phyloP scores from a whole-genome alignment of 306 rosid genomes.

The Sophora flavescens region DNA sequence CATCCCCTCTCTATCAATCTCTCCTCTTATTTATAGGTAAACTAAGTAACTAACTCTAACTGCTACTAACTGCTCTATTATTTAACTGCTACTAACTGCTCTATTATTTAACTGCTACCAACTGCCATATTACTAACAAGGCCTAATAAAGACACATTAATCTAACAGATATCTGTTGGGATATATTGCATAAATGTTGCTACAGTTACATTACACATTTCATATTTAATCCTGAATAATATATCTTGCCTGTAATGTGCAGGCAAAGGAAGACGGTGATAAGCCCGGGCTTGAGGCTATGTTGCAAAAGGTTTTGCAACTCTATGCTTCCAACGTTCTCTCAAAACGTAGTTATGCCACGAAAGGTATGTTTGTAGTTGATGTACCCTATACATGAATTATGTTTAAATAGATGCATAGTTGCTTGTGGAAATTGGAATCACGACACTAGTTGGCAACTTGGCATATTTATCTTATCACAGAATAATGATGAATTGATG shows the following conservation, averaged over 20 bases:
- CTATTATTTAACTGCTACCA: too few relatives aligned
- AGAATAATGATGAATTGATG: background rate
- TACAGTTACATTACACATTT: background rate
- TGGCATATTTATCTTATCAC: background rate
- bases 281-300: constrained; percentile 98
- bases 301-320: constrained; percentile 94
- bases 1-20: too few relatives aligned
- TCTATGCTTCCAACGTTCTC: constrained; percentile 87
- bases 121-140: too few relatives aligned
- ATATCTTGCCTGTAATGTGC: constrained; percentile 50
- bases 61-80: too few relatives aligned
- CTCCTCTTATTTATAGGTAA: too few relatives aligned
- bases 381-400: constrained; percentile 5
- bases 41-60: too few relatives aligned
- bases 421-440: constrained; percentile 31
- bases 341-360: constrained; percentile 81
- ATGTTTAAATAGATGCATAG: constrained; percentile 34
- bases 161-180: constrained; percentile 35
- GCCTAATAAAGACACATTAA: too few relatives aligned
- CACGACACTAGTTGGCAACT: background rate
- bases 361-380: constrained; percentile 61
- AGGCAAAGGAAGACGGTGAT: constrained; percentile 96
- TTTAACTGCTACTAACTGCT: too few relatives aligned
- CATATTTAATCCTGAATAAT: constrained; percentile 23
- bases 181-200: constrained; percentile 12